phyloP scores from a whole-genome alignment of 345 rosid genomes.

The Eucalyptus curtisii region DNA sequence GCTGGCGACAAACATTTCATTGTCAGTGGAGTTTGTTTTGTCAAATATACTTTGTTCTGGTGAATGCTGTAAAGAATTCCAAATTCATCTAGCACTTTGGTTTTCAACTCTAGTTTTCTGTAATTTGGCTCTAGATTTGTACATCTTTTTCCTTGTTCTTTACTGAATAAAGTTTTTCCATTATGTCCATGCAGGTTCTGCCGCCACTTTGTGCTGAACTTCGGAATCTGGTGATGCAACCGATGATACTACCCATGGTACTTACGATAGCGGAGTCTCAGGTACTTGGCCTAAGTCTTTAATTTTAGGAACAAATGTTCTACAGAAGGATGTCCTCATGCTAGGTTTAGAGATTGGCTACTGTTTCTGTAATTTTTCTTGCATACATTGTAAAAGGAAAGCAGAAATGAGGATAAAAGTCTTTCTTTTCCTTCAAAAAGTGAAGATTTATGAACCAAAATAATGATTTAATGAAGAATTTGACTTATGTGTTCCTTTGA shows the following conservation, averaged over 20 bases:
- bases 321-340: not conserved
- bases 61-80: not conserved
- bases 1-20: not conserved
- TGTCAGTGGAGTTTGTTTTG: not conserved
- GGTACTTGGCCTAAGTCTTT: conserved; percentile 19
- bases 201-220: conserved; percentile 99
- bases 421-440: not conserved
- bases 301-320: not conserved
- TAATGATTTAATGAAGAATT: not conserved
- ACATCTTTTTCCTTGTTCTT: not conserved
- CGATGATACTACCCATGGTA: conserved; percentile 95
- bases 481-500: not conserved
- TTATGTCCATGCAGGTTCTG: conserved; percentile 49
- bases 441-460: not conserved
- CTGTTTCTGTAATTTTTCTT: not conserved
- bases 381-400: not conserved
- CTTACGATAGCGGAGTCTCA: conserved; percentile 92
- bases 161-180: not conserved
- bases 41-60: not conserved
- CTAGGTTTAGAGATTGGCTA: not conserved
- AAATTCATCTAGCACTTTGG: not conserved
- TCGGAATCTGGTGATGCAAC: conserved; percentile 95
- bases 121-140: not conserved
- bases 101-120: not conserved
- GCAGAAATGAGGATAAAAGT: not conserved